These are phyloP conservation scores for Byssoonygena ceratinophila DNA, from an alignment of 2,329 filamentous ascomycete genomes.

Conservation along the genomic window DNA sequence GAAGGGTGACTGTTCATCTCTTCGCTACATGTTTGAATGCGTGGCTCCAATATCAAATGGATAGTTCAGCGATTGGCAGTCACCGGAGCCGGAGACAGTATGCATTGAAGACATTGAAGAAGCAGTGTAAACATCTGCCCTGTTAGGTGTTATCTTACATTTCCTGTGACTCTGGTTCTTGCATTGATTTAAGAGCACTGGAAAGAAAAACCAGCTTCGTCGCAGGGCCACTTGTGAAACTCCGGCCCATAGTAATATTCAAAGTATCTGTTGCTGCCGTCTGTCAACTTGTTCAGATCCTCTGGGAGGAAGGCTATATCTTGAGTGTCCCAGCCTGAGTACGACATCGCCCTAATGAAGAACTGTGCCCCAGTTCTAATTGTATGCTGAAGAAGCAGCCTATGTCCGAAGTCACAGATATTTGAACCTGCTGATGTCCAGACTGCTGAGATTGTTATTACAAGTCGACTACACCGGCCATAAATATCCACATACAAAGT, in stretches of 20 bases:
- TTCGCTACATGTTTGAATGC: too few species aligned
- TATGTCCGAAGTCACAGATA: neutral
- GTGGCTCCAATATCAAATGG: too few species aligned
- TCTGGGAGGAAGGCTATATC: neutral
- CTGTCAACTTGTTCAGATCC: neutral
- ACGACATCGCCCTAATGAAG: neutral
- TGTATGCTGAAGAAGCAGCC: neutral
- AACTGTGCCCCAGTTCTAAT: neutral
- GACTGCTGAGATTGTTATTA: neutral
- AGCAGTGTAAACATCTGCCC: too few species aligned
- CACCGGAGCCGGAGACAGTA: too few species aligned
- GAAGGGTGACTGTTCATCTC: too few species aligned
- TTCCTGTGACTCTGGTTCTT: neutral
- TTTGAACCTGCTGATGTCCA: neutral
- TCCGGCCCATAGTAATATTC: neutral
- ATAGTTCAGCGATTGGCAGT: too few species aligned
- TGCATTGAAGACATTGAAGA: too few species aligned
- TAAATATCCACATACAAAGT: neutral
- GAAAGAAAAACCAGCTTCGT: neutral
- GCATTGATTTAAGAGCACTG: neutral
- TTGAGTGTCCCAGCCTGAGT: neutral
- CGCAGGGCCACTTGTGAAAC: neutral
- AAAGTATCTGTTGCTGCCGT: neutral
- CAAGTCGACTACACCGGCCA: too few species aligned
- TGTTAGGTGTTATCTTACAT: too few species aligned